Evolutionary conservation across 73 alveolate species (phyloP).

Genomic region (Breviolum minutum): DNA sequence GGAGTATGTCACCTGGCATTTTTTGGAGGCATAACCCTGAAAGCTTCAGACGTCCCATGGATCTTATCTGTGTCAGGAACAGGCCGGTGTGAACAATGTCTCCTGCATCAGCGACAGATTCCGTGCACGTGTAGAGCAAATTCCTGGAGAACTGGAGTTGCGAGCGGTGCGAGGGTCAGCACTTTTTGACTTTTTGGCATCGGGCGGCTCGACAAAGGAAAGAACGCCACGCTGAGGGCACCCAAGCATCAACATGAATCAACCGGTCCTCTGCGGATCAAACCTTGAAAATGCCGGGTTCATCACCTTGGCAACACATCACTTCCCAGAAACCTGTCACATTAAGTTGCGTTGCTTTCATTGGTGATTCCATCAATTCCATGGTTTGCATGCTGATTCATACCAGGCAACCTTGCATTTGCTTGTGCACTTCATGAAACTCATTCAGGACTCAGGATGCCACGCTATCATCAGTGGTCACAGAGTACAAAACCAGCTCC

Average conservation of each 20-base stretch:
- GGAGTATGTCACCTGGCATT: constrained; percentile 74
- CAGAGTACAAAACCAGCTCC: constrained; percentile 86
- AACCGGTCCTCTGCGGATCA: constrained; percentile 33
- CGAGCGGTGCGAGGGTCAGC: neutral
- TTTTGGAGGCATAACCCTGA: neutral
- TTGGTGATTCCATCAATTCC: neutral
- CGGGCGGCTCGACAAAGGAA: neutral
- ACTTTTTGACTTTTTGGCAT: neutral
- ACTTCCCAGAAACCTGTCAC: too few relatives aligned
- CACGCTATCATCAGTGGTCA: constrained; percentile 63
- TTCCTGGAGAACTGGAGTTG: constrained; percentile 1
- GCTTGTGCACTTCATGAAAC: neutral
- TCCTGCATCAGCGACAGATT: constrained; percentile 66
- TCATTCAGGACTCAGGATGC: constrained; percentile 1
- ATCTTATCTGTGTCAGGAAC: neutral
- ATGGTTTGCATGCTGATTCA: neutral
- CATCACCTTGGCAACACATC: constrained; percentile 45
- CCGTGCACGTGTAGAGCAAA: constrained; percentile 89
- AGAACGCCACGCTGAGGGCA: too few relatives aligned
- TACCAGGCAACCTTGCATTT: neutral
- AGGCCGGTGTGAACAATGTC: constrained; percentile 32
- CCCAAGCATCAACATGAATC: neutral
- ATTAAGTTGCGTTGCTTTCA: too few relatives aligned
- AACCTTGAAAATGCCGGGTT: constrained; percentile 87
- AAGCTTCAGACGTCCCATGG: neutral